Conservation (phyloP, 495 filamentous ascomycete genomes). For the Tuber calosporum region DNA sequence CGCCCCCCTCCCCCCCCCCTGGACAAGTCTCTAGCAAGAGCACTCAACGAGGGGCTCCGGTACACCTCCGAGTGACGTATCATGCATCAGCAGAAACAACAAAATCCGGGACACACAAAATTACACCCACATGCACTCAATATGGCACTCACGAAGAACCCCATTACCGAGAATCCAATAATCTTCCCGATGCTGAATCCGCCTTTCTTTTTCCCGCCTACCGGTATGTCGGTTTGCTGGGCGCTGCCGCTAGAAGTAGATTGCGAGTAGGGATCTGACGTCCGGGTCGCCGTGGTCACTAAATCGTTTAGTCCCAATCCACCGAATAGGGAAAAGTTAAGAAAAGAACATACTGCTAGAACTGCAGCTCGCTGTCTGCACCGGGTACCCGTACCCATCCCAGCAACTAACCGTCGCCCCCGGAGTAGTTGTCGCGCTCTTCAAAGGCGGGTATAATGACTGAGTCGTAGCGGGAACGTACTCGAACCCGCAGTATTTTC, state of each 20-base stretch:
- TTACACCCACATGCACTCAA: background rate
- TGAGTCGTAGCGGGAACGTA: background rate
- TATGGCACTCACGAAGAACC: background rate
- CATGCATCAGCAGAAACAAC: background rate
- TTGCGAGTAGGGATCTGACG: background rate
- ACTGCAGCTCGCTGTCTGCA: background rate
- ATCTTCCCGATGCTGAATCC: background rate
- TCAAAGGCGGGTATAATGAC: background rate
- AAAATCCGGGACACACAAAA: background rate
- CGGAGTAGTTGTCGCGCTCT: background rate
- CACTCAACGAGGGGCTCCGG: background rate
- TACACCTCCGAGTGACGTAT: background rate
- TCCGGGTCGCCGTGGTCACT: background rate
- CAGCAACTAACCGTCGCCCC: background rate
- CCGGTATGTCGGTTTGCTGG: accelerated
- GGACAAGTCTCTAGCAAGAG: background rate
- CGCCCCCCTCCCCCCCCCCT: background rate
- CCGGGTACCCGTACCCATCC: background rate
- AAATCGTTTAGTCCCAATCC: background rate
- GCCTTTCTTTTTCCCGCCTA: background rate
- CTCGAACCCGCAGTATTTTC: background rate
- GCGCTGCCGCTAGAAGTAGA: background rate
- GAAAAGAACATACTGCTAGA: background rate
- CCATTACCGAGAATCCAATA: background rate
- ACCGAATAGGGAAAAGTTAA: too few relatives aligned